phyloP scores from a whole-genome alignment of 345 rosid species.

The Eucalyptus sp. region DNA sequence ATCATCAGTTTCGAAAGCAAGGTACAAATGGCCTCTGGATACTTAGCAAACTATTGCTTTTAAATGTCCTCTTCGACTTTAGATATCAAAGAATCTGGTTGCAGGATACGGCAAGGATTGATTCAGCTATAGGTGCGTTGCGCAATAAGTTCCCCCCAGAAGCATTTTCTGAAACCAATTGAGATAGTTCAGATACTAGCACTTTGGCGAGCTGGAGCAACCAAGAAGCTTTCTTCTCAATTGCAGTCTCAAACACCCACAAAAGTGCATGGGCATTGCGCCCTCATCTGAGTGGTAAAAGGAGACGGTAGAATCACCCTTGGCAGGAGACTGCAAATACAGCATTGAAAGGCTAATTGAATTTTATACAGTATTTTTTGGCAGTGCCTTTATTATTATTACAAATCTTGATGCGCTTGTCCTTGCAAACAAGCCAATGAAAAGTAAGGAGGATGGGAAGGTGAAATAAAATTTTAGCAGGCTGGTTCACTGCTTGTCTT shows the following conservation, averaged over 20 bases:
- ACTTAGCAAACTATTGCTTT: neutral
- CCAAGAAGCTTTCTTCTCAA: neutral
- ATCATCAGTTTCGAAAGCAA: slow-evolving; percentile 58
- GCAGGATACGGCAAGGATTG: slow-evolving; percentile 49
- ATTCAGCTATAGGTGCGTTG: slow-evolving; percentile 40
- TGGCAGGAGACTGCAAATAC: neutral
- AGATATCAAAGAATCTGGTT: neutral
- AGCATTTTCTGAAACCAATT: slow-evolving; percentile 24
- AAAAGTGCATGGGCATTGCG: neutral
- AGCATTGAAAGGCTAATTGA: neutral
- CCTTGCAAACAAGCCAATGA: neutral
- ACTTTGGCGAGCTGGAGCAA: neutral
- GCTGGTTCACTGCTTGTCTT: neutral
- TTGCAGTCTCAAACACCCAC: neutral
- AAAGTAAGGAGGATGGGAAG: neutral
- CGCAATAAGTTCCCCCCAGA: slow-evolving; percentile 37
- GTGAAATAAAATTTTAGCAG: neutral
- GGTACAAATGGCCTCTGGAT: slow-evolving; percentile 27
- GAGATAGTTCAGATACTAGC: neutral
- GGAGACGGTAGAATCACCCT: neutral
- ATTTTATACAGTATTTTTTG: neutral
- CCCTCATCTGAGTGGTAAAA: neutral
- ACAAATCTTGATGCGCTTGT: neutral
- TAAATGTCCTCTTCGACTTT: neutral
- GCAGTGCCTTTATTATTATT: neutral